phyloP scores from a whole-genome alignment of 1,284 basidiomycete species.

The Pseudozyma tsukubaensis region DNA sequence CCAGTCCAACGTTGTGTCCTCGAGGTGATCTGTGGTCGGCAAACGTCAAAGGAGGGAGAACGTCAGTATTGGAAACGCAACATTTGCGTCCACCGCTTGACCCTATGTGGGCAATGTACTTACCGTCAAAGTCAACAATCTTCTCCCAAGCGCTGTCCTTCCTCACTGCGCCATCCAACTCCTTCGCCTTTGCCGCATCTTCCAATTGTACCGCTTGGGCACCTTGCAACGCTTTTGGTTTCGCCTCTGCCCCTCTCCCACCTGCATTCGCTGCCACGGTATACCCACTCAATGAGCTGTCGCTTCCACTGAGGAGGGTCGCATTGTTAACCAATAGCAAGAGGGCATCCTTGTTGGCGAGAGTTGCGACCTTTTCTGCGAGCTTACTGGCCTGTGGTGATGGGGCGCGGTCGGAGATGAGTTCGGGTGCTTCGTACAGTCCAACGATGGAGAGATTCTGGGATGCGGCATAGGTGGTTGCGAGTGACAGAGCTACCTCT shows the following conservation, averaged over 20 bases:
- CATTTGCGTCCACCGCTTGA: too few species aligned
- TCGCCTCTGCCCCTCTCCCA: conserved; percentile 9
- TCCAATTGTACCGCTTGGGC: conserved; percentile 17
- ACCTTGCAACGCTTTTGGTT: conserved; percentile 20
- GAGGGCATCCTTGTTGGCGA: conserved; percentile 19
- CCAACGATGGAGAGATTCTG: conserved; percentile 26
- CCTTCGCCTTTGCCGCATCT: conserved; percentile 8
- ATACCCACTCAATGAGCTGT: conserved; percentile 21
- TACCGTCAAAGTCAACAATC: conserved; percentile 46
- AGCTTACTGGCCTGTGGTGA: conserved; percentile 35
- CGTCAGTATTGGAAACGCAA: not conserved
- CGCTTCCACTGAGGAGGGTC: conserved; percentile 13
- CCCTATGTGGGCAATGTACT: conserved; percentile 1
- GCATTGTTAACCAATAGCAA: conserved; percentile 44
- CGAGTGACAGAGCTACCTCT: conserved; percentile 38
- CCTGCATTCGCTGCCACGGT: conserved; percentile 6
- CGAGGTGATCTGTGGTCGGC: conserved; percentile 38
- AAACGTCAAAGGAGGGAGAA: not conserved
- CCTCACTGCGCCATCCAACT: conserved; percentile 26
- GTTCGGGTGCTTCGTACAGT: conserved; percentile 46
- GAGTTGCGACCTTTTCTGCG: conserved; percentile 33
- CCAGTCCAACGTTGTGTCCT: conserved; percentile 44
- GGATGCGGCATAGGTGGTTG: conserved; percentile 25
- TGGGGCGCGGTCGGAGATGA: conserved; percentile 20
- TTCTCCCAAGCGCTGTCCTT: conserved; percentile 27